Evolutionary conservation across 495 filamentous ascomycete genomes (phyloP).

Genomic region (Bryoglossum gracile): DNA sequence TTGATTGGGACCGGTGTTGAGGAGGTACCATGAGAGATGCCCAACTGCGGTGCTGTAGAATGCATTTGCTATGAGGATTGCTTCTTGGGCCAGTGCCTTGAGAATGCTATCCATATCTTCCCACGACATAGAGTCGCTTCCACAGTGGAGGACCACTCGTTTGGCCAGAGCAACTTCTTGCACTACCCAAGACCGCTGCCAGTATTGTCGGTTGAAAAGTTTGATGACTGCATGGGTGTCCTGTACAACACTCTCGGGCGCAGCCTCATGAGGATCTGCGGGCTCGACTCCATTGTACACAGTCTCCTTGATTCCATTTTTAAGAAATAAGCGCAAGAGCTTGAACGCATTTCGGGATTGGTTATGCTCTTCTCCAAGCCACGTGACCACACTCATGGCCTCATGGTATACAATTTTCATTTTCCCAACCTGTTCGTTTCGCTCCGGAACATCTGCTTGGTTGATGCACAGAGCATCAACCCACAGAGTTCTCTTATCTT

Average conservation of each 20-base stretch:
- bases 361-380: not conserved
- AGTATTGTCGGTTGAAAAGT: not conserved
- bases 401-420: not conserved
- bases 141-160: not conserved
- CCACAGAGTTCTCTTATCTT: not conserved
- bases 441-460: not conserved
- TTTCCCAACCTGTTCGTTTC: not conserved
- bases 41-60: not conserved
- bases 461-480: slow-evolving; percentile 3
- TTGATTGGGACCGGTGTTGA: not conserved
- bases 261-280: not conserved
- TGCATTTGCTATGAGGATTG: not conserved
- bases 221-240: not conserved
- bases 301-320: not conserved
- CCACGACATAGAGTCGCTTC: not conserved
- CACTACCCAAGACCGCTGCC: not conserved
- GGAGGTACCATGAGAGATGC: not conserved
- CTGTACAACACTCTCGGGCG: not conserved
- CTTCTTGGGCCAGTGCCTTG: not conserved
- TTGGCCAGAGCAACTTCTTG: not conserved
- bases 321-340: not conserved
- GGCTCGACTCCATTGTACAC: not conserved
- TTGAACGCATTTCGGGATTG: not conserved
- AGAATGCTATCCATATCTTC: not conserved
- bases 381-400: not conserved